Evolutionary conservation across 306 rosid genomes (phyloP), one percentile per base, ranked within the genome.

Genomic region (Citrullus amarus): DNA sequence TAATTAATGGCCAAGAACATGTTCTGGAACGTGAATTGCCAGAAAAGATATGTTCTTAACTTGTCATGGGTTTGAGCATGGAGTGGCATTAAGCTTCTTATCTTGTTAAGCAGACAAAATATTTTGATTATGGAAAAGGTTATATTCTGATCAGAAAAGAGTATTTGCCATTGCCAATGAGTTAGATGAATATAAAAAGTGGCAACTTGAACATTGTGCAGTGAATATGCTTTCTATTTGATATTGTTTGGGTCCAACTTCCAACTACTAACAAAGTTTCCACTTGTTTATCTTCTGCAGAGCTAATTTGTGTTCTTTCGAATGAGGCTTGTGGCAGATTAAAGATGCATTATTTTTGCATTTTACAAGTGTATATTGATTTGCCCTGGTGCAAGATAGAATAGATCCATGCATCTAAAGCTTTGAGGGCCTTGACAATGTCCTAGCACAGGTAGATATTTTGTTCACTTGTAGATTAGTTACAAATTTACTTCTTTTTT

Each of bases 391-490:
- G 56, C 80, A 79, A 80, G 84, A 81, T 84, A 86, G 86, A 90
- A 83, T 88, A 88, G 88, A 86, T 20, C 2, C 78, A 70, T 44
- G 58, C 79, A 89, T 81, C 86, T 83, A 77, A 65, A 79, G 82
- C 80, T 85, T 83, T 83, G 81, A 38, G 86, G 80, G 79, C 85
- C 71, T 79, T 84, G 76, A 82, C 82, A 77, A 68, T 82, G 80
- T 81, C 84, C 18, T 85, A 81, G 83, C 50, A 73, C 81, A 80
- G 90, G 83, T 88, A 88, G 87, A 86, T 85, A 80, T 89, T 83
- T 84, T 78, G 76, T 48, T 48, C 14, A 48, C 59, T 25, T 71
- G 76, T 71, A 71, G 76, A 71, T 46, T 71, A 71, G 76, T 48
- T 71, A 71, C 58, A 46, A 48, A 6, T 44, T 70, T 39, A 38